These are phyloP conservation scores for Mycena sp. DNA, from an alignment of 1,284 basidiomycete species.

Conservation along the genomic window DNA sequence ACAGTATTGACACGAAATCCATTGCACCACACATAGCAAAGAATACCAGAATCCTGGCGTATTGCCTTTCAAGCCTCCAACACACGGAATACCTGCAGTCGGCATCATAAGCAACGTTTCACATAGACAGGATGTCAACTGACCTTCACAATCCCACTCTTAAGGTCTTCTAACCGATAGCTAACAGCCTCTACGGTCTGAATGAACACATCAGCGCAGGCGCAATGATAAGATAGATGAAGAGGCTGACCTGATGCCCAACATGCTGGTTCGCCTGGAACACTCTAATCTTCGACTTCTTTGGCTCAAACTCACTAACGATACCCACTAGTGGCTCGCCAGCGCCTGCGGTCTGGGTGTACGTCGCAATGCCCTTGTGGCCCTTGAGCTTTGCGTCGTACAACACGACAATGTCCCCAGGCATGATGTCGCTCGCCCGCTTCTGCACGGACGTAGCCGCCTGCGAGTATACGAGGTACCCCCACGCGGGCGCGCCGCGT, in stretches of 20 bases:
- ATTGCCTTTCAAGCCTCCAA: conserved; percentile 56
- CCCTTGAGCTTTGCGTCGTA: conserved; percentile 88
- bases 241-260: conserved; percentile 69
- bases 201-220: conserved; percentile 32
- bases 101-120: not conserved
- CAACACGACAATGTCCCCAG: conserved; percentile 85
- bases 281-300: conserved; percentile 86
- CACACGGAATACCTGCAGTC: conserved; percentile 59
- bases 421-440: conserved; percentile 81
- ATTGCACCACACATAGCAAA: too few relatives aligned
- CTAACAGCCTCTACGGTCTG: conserved; percentile 83
- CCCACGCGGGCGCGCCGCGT: conserved; percentile 58
- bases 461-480: conserved; percentile 82
- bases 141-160: conserved; percentile 84
- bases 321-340: conserved; percentile 78
- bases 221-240: conserved; percentile 12
- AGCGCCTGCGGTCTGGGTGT: conserved; percentile 70
- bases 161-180: conserved; percentile 90
- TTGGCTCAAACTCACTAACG: conserved; percentile 83
- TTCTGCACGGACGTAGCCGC: conserved; percentile 72
- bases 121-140: conserved; percentile 23
- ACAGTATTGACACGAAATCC: too few relatives aligned
- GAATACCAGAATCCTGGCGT: too few relatives aligned
- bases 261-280: conserved; percentile 86
- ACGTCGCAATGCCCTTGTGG: conserved; percentile 82